phyloP scores from a whole-genome alignment of 805 yeast species.

The Alloascoidea africana region DNA sequence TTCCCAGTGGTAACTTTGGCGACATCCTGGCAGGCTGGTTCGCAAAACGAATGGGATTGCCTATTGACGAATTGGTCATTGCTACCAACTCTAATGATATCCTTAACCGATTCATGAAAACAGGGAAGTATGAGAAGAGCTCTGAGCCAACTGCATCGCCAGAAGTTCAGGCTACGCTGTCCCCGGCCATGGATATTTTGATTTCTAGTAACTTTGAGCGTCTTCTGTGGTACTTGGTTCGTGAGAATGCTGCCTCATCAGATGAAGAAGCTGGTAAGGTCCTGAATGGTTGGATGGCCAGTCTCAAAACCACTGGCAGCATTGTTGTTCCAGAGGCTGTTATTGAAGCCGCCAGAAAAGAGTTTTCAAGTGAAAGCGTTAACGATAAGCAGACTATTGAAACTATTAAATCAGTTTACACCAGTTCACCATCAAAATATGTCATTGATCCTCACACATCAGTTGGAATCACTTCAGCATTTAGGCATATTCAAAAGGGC shows the following conservation, averaged over 20 bases:
- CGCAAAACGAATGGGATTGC: slow-evolving; percentile 92
- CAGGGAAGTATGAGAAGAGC: slow-evolving; percentile 70
- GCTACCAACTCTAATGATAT: slow-evolving; percentile 96
- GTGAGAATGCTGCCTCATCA: slow-evolving; percentile 46
- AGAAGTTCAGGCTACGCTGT: slow-evolving; percentile 73
- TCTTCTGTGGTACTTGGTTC: slow-evolving; percentile 83
- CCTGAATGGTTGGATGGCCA: slow-evolving; percentile 61
- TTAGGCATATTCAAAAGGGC: slow-evolving; percentile 36
- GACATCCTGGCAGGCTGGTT: slow-evolving; percentile 94
- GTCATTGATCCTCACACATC: slow-evolving; percentile 95
- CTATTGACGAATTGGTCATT: slow-evolving; percentile 70
- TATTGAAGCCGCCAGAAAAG: slow-evolving; percentile 46
- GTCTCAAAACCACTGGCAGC: slow-evolving; percentile 62
- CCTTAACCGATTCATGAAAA: slow-evolving; percentile 77
- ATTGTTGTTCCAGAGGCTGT: slow-evolving; percentile 56
- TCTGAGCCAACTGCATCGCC: slow-evolving; percentile 25
- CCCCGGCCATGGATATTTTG: slow-evolving; percentile 98
- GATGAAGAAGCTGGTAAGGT: slow-evolving; percentile 58
- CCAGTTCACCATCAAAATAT: slow-evolving; percentile 41
- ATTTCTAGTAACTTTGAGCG: slow-evolving; percentile 95
- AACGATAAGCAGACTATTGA: slow-evolving; percentile 62
- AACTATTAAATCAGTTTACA: slow-evolving; percentile 62
- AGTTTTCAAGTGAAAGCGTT: slow-evolving; percentile 70
- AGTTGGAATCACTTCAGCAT: slow-evolving; percentile 77
- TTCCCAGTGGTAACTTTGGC: slow-evolving; percentile 97